These are phyloP conservation scores for Kalanchoe fedtschenkoi DNA, from an alignment of 164 flowering plant species.

Conservation along the genomic window DNA sequence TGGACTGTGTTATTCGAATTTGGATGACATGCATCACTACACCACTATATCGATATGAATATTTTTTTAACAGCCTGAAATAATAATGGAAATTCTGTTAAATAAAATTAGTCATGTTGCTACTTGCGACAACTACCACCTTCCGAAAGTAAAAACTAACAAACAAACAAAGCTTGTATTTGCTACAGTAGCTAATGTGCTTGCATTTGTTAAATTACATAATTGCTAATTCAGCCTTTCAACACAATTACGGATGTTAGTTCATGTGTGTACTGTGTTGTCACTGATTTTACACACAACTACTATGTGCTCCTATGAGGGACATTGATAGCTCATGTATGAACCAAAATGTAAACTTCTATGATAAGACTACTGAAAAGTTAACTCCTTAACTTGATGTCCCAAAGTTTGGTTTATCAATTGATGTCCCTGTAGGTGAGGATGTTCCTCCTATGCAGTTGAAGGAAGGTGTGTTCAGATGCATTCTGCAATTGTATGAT, in stretches of 20 bases:
- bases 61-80: neutral
- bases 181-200: neutral
- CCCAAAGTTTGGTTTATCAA: neutral
- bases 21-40: neutral
- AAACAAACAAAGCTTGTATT: too few relatives aligned
- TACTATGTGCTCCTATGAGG: neutral
- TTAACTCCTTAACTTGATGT: neutral
- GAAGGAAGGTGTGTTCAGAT: conserved; percentile 95
- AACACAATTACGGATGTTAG: neutral
- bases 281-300: neutral
- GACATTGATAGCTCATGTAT: neutral
- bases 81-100: neutral
- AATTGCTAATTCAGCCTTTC: neutral
- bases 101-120: neutral
- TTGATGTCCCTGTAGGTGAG: conserved; percentile 46
- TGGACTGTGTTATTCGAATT: neutral
- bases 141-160: too few relatives aligned
- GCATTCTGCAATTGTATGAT: conserved; percentile 90
- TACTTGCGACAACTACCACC: neutral
- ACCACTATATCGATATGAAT: neutral
- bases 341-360: neutral
- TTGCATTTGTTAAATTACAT: too few relatives aligned
- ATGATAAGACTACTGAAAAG: neutral
- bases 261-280: neutral
- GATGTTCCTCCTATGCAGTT: conserved; percentile 96